Conservation (phyloP, 208 protist species). For the Leishmania guyanensis region DNA sequence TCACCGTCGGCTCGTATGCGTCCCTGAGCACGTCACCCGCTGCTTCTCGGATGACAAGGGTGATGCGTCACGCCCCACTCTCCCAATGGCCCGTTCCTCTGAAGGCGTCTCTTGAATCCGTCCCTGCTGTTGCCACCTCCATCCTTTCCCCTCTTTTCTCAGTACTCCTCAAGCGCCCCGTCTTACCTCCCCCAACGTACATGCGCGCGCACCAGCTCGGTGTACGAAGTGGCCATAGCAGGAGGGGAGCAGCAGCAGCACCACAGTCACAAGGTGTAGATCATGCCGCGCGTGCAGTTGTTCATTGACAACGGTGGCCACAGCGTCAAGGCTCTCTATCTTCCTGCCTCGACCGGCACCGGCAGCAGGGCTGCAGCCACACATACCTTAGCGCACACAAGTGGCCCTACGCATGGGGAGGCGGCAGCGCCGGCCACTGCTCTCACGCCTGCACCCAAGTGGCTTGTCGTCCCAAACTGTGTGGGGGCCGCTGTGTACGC, state of each 20-base stretch:
- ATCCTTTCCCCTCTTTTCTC: background rate
- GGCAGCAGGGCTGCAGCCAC: background rate
- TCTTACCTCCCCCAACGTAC: background rate
- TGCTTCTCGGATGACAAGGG: background rate
- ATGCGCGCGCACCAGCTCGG: background rate
- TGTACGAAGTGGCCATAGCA: background rate
- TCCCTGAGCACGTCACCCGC: background rate
- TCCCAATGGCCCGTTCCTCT: background rate
- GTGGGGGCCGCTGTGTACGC: conserved; percentile 65
- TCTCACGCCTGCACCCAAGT: conserved; percentile 9
- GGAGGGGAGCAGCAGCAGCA: background rate
- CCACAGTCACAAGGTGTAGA: background rate
- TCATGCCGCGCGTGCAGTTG: conserved; percentile 39
- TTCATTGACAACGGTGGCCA: conserved; percentile 85
- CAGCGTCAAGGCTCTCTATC: conserved; percentile 74
- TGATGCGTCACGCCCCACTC: no score
- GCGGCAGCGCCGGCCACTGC: background rate
- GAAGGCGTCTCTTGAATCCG: background rate
- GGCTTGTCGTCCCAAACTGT: conserved; percentile 64
- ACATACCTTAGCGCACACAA: background rate
- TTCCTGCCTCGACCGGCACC: conserved; percentile 25
- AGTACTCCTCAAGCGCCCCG: no score
- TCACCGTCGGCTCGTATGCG: background rate
- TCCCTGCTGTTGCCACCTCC: background rate
- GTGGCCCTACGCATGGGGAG: background rate